A percentile compares a stretch with the other conserved stretches of the same genome.
Conservation (phyloP, 352 stramenopile genomes). For the Phytophthora europaea region DNA sequence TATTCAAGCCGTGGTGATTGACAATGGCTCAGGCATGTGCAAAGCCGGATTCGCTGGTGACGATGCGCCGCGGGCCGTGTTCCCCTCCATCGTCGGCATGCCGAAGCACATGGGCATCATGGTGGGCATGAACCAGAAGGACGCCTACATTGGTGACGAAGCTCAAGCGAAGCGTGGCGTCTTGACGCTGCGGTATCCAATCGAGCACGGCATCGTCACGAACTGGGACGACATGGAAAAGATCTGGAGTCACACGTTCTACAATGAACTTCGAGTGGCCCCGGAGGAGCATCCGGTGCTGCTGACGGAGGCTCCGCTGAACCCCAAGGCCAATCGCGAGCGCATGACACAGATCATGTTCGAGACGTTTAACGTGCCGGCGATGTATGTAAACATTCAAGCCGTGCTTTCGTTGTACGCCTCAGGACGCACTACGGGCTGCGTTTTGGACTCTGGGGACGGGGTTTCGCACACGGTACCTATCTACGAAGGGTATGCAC, state of each 20-base stretch:
- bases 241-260: constrained; percentile 99
- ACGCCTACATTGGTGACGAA: constrained; percentile 95
- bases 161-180: constrained; percentile 94
- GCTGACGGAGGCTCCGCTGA: constrained; percentile 95
- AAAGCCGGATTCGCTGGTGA: constrained; percentile 81
- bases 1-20: constrained; percentile 54
- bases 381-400: constrained; percentile 96
- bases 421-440: constrained; percentile 95
- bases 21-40: constrained; percentile 70
- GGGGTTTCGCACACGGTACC: constrained; percentile 95
- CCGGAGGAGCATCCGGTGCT: constrained; percentile 98
- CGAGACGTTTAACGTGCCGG: constrained; percentile 95
- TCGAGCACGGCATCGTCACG: constrained; percentile 99
- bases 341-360: constrained; percentile 98
- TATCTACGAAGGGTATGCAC: constrained; percentile 97
- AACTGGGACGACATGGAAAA: constrained; percentile 99
- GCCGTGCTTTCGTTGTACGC: constrained; percentile 96
- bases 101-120: constrained; percentile 98
- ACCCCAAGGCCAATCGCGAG: constrained; percentile 94
- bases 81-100: constrained; percentile 78
- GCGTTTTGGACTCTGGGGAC: constrained; percentile 96
- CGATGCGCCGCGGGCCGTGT: constrained; percentile 76
- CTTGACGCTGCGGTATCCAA: constrained; percentile 97
- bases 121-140: constrained; percentile 98
- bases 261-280: constrained; percentile 97